Conservation (phyloP, 1,284 basidiomycete species). For the Caloboletus firmus region DNA sequence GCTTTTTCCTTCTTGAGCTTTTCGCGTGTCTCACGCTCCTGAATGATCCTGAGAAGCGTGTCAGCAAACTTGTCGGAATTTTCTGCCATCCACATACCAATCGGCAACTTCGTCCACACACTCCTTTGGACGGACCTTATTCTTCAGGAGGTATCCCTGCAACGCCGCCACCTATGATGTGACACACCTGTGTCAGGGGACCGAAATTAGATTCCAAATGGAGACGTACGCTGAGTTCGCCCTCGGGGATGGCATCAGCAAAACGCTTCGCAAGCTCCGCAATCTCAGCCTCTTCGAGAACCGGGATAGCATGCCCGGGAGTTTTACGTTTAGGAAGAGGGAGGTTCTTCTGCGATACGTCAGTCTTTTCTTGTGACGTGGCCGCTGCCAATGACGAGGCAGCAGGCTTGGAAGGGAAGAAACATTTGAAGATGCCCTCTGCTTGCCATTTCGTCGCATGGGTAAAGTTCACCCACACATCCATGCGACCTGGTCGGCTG, state of each 20-base stretch:
- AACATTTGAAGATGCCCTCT: slow-evolving; percentile 87
- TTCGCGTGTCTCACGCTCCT: slow-evolving; percentile 77
- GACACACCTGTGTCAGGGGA: slow-evolving; percentile 4
- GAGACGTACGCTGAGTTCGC: slow-evolving; percentile 73
- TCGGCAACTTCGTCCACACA: slow-evolving; percentile 75
- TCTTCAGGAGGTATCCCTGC: slow-evolving; percentile 82
- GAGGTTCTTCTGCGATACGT: slow-evolving; percentile 63
- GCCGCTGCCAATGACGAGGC: slow-evolving; percentile 19
- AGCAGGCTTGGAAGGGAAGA: slow-evolving; percentile 70
- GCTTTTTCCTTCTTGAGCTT: slow-evolving; percentile 84
- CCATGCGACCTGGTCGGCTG: slow-evolving; percentile 80
- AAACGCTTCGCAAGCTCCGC: slow-evolving; percentile 73
- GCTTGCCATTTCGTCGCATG: slow-evolving; percentile 86
- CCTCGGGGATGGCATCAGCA: slow-evolving; percentile 73
- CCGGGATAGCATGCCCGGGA: slow-evolving; percentile 56
- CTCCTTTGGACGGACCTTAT: slow-evolving; percentile 79
- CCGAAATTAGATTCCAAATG: neutral
- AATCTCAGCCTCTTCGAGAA: slow-evolving; percentile 72
- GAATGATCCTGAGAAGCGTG: slow-evolving; percentile 49
- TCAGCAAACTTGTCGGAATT: slow-evolving; percentile 8
- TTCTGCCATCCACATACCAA: slow-evolving; percentile 44
- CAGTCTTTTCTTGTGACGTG: slow-evolving; percentile 36
- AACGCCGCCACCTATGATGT: slow-evolving; percentile 69
- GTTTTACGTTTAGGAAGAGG: slow-evolving; percentile 67
- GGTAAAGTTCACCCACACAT: slow-evolving; percentile 86